Percentiles rank a stretch among this genome's conserved stretches.
phyloP scores from a whole-genome alignment of 345 rosid genomes.

The Salix koriyanagi region DNA sequence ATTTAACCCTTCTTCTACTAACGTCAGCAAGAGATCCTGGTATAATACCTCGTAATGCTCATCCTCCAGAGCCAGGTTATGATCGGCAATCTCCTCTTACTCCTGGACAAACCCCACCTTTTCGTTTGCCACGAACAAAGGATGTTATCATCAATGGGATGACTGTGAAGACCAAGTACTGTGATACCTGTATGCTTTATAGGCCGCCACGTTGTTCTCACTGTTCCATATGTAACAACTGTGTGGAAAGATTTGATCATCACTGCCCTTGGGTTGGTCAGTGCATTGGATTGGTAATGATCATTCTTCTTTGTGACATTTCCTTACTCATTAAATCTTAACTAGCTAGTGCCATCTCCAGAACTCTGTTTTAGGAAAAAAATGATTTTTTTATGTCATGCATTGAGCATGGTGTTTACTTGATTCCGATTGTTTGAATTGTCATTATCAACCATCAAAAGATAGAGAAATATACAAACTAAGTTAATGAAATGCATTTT shows the following conservation, averaged over 20 bases:
- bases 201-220: constrained; percentile 99
- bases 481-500: neutral
- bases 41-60: constrained; percentile 66
- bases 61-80: constrained; percentile 64
- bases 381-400: neutral
- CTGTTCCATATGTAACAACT: constrained; percentile 94
- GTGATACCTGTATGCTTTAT: constrained; percentile 88
- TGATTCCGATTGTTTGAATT: neutral
- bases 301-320: constrained; percentile 6
- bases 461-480: neutral
- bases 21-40: constrained; percentile 97
- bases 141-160: constrained; percentile 74
- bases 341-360: constrained; percentile 6
- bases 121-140: constrained; percentile 52
- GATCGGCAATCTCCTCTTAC: constrained; percentile 38
- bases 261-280: constrained; percentile 99
- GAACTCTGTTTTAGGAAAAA: neutral
- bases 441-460: neutral
- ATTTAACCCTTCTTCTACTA: constrained; percentile 62
- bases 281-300: constrained; percentile 87
- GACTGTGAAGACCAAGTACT: constrained; percentile 71
- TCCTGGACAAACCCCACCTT: constrained; percentile 52
- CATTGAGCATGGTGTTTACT: neutral
- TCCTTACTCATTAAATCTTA: constrained; percentile 9
- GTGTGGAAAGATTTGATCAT: constrained; percentile 92